phyloP scores from a whole-genome alignment of 441 rosid genomes.

The Erodium trifolium region DNA sequence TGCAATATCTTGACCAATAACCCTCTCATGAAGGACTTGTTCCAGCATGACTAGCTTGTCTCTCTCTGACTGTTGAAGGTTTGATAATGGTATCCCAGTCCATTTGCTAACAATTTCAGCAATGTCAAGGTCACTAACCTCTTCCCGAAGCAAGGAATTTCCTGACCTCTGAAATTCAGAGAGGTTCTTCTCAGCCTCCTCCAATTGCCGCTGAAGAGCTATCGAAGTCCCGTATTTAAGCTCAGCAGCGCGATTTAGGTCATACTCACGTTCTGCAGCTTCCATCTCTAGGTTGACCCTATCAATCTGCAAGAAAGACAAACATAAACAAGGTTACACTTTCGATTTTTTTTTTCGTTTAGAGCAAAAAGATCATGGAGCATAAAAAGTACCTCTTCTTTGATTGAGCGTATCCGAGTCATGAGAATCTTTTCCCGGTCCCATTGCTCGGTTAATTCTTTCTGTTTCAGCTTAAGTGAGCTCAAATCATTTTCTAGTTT shows the following conservation, averaged over 20 bases:
- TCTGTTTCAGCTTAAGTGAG: slow-evolving; percentile 62
- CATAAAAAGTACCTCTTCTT: slow-evolving; percentile 64
- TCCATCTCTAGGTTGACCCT: slow-evolving; percentile 92
- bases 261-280: slow-evolving; percentile 95
- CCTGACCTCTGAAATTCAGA: slow-evolving; percentile 80
- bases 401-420: slow-evolving; percentile 79
- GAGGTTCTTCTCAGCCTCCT: slow-evolving; percentile 75
- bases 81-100: slow-evolving; percentile 98
- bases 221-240: slow-evolving; percentile 89
- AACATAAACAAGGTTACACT: not conserved
- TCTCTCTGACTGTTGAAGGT: slow-evolving; percentile 88
- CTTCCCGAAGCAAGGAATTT: slow-evolving; percentile 80
- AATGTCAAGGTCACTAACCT: slow-evolving; percentile 72
- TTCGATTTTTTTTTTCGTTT: not conserved
- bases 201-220: slow-evolving; percentile 74
- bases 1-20: slow-evolving; percentile 97
- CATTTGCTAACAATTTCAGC: slow-evolving; percentile 85
- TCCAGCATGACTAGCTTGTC: slow-evolving; percentile 93
- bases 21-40: slow-evolving; percentile 78
- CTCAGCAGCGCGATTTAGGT: slow-evolving; percentile 97
- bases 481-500: slow-evolving; percentile 70
- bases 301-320: slow-evolving; percentile 58
- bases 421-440: slow-evolving; percentile 92
- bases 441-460: slow-evolving; percentile 83
- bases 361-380: not conserved